These are phyloP conservation scores for Penicillium psychrofluorescens DNA, from an alignment of 495 filamentous ascomycete species.

Conservation along the genomic window DNA sequence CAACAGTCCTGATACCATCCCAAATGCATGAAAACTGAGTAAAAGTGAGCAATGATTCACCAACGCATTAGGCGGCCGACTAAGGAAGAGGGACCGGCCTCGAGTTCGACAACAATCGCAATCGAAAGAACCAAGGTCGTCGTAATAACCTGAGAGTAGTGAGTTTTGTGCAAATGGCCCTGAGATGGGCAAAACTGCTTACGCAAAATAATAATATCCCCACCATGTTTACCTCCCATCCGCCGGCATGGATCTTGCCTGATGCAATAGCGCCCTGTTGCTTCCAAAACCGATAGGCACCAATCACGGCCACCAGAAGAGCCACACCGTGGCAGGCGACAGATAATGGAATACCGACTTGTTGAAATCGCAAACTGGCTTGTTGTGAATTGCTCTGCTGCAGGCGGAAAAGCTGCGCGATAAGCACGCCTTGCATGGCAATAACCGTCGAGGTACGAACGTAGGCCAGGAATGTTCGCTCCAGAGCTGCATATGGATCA, in stretches of 20 bases:
- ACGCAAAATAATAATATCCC: conserved; percentile 42
- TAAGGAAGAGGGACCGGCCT: background rate
- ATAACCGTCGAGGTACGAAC: conserved; percentile 64
- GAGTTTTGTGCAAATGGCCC: background rate
- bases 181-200: conserved; percentile 16
- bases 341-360: conserved; percentile 60
- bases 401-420: conserved; percentile 65
- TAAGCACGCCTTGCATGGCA: conserved; percentile 57
- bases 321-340: conserved; percentile 51
- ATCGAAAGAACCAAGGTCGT: conserved; percentile 23
- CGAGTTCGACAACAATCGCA: conserved; percentile 21
- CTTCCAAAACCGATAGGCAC: conserved; percentile 60
- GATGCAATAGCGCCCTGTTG: conserved; percentile 59
- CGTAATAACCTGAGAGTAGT: conserved; percentile 14
- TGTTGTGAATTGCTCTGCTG: conserved; percentile 37
- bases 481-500: conserved; percentile 47
- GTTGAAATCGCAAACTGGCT: conserved; percentile 47
- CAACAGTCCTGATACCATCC: too few relatives aligned
- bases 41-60: background rate
- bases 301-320: conserved; percentile 48
- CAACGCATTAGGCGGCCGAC: conserved; percentile 4
- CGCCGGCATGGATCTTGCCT: conserved; percentile 59
- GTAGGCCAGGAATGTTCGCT: conserved; percentile 74
- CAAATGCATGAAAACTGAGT: too few relatives aligned
- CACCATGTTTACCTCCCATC: conserved; percentile 59